phyloP scores from a whole-genome alignment of 208 protist species.

The Lotmaria passim region DNA sequence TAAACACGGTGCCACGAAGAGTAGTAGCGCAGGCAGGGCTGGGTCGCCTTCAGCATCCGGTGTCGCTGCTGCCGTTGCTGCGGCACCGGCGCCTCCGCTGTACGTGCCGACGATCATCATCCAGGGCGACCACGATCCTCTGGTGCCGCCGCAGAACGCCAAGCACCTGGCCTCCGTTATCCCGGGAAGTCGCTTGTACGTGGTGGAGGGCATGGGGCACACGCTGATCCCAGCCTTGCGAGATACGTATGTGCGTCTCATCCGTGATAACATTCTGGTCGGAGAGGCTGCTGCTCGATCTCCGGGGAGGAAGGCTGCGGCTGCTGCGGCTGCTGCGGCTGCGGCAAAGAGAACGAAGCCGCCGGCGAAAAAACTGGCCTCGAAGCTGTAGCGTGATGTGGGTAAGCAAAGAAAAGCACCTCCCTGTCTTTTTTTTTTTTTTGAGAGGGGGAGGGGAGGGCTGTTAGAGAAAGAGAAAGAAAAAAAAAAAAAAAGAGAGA shows the following conservation, averaged over 20 bases:
- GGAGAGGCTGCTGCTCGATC: constrained; percentile 24
- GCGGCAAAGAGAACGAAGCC: background rate
- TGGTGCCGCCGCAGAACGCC: constrained; percentile 62
- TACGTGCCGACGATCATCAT: constrained; percentile 76
- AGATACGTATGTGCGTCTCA: constrained; percentile 26
- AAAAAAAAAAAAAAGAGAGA: too few species aligned
- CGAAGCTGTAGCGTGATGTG: too few species aligned
- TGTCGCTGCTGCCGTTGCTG: background rate
- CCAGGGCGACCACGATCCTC: constrained; percentile 63
- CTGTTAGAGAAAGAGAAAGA: too few species aligned
- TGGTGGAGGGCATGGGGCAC: constrained; percentile 71
- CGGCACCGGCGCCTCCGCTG: background rate
- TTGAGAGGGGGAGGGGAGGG: too few species aligned
- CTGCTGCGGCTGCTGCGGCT: constrained; percentile 15
- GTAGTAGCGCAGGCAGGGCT: too few species aligned
- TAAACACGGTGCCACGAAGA: too few species aligned
- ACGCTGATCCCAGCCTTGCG: constrained; percentile 44
- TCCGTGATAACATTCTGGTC: constrained; percentile 34
- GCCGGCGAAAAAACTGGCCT: constrained; percentile 6
- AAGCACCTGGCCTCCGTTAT: constrained; percentile 48
- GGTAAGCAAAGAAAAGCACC: too few species aligned
- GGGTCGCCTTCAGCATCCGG: background rate
- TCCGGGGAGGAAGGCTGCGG: constrained; percentile 5
- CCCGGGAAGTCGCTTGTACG: constrained; percentile 39
- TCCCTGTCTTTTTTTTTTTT: too few species aligned